phyloP scores from a whole-genome alignment of 129 eudicot genomes.

The Flaveria bidentis region DNA sequence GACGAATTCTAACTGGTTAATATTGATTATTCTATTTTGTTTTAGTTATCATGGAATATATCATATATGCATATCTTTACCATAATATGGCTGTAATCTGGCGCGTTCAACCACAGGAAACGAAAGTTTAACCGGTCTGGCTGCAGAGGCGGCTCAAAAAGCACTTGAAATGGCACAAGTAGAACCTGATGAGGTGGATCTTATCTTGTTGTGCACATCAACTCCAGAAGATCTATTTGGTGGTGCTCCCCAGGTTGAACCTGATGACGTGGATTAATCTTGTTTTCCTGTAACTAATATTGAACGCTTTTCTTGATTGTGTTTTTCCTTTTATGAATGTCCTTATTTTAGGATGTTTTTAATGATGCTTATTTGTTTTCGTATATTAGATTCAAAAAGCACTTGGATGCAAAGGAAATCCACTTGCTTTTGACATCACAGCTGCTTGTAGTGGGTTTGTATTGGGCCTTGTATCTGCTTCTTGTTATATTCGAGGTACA shows the following conservation, averaged over 20 bases:
- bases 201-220: conserved; percentile 84
- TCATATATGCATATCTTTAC: conserved; percentile 16
- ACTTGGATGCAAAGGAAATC: conserved; percentile 78
- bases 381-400: conserved; percentile 65
- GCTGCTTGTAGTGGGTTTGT: conserved; percentile 94
- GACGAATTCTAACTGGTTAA: conserved; percentile 77
- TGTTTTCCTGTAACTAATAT: conserved; percentile 25
- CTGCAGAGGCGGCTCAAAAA: conserved; percentile 74
- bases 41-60: neutral
- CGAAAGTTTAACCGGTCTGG: conserved; percentile 71
- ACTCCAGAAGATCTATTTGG: conserved; percentile 93
- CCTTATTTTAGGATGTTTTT: neutral
- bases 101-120: conserved; percentile 47
- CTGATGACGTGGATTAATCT: conserved; percentile 30
- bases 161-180: conserved; percentile 95
- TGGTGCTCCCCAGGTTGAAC: conserved; percentile 86
- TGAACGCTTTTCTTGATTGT: conserved; percentile 2
- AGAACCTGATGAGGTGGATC: conserved; percentile 85
- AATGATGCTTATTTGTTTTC: conserved; percentile 20
- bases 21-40: neutral
- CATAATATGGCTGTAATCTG: conserved; percentile 2
- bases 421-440: conserved; percentile 78
- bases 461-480: conserved; percentile 76
- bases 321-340: neutral
- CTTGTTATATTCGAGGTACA: conserved; percentile 74